Percentiles rank a stretch among this genome's conserved stretches.
phyloP scores from a whole-genome alignment of 1,284 basidiomycete genomes.

The Boletellus sp. region DNA sequence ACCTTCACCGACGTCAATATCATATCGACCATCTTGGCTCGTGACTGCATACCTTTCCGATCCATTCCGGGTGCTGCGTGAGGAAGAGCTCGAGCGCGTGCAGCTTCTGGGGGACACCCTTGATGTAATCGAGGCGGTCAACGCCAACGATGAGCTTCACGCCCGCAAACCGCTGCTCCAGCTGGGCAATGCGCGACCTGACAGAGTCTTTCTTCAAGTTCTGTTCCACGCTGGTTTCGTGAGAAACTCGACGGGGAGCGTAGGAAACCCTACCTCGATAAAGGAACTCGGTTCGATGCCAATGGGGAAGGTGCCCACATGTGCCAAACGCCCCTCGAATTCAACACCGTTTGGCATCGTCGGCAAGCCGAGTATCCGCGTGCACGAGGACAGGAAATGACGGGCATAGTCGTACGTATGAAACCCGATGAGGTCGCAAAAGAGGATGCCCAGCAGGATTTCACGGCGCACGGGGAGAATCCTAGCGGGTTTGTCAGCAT shows the following conservation, averaged over 20 bases:
- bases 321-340: constrained; percentile 91
- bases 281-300: constrained; percentile 96
- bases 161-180: constrained; percentile 88
- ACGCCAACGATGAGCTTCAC: constrained; percentile 98
- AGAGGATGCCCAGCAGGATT: constrained; percentile 91
- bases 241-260: not conserved
- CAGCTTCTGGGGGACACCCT: constrained; percentile 97
- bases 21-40: not conserved
- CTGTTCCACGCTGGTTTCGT: constrained; percentile 33
- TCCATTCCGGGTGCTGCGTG: constrained; percentile 97
- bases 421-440: constrained; percentile 97
- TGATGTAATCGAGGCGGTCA: constrained; percentile 98
- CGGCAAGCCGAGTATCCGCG: constrained; percentile 91
- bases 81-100: constrained; percentile 96
- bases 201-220: constrained; percentile 80
- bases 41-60: constrained; percentile 71
- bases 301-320: constrained; percentile 98
- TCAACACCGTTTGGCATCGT: constrained; percentile 98
- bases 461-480: constrained; percentile 96
- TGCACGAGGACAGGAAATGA: constrained; percentile 97
- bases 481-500: constrained; percentile 39
- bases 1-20: constrained; percentile 49
- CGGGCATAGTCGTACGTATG: constrained; percentile 99
- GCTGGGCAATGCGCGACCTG: constrained; percentile 71
- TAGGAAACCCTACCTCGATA: constrained; percentile 56